Conservation (phyloP, 352 stramenopile genomes). For the Nothophytophthora sp. region DNA sequence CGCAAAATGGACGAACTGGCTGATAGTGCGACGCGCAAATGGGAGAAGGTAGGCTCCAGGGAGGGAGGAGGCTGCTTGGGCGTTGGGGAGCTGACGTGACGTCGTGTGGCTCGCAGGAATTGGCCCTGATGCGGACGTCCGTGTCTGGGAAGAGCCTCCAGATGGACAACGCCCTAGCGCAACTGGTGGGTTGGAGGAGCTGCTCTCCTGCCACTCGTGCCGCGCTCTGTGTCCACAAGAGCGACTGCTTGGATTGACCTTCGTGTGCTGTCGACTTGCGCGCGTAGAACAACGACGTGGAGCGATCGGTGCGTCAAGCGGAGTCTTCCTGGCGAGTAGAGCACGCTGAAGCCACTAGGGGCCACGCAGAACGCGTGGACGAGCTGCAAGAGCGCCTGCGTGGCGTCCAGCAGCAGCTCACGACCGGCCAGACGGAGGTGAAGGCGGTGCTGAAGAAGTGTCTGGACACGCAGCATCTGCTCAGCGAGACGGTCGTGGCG, state of each 20-base stretch:
- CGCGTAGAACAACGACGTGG: conserved; percentile 36
- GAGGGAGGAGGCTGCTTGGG: background rate
- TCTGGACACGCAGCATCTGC: conserved; percentile 59
- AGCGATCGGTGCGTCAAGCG: conserved; percentile 24
- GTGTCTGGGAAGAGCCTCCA: conserved; percentile 61
- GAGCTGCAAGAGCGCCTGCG: conserved; percentile 24
- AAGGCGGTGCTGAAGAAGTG: conserved; percentile 53
- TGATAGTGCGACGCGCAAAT: conserved; percentile 36
- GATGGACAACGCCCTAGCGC: conserved; percentile 42
- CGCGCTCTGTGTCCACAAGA: no score
- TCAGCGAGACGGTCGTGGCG: conserved; percentile 57
- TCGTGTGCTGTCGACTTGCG: no score
- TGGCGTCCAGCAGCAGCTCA: conserved; percentile 13
- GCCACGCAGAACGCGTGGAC: conserved; percentile 6
- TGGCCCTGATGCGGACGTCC: conserved; percentile 50
- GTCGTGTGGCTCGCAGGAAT: conserved; percentile 32
- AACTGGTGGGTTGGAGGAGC: conserved; percentile 52
- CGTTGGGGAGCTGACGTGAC: background rate
- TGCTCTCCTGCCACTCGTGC: no score
- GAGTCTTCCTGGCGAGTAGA: conserved; percentile 25
- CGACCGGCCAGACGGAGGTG: conserved; percentile 37
- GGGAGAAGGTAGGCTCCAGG: conserved; percentile 61
- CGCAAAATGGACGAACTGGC: conserved; percentile 44
- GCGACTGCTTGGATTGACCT: no score
- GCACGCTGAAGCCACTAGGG: conserved; percentile 5